phyloP scores from a whole-genome alignment of 768 basidiomycete species.

The Phanerochaete carnosa region DNA sequence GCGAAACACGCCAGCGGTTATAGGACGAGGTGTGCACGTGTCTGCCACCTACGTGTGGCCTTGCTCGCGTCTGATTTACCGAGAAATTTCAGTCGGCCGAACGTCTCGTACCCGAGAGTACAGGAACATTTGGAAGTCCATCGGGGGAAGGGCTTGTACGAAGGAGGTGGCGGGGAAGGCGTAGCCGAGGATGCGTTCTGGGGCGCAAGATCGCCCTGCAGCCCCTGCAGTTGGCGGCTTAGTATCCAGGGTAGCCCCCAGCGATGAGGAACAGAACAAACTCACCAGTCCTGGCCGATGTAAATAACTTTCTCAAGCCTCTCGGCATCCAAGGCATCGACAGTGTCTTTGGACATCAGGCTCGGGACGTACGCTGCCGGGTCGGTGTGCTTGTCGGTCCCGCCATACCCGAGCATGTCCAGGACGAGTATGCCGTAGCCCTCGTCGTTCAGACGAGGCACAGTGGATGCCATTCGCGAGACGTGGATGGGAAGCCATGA shows the following conservation, averaged over 20 bases:
- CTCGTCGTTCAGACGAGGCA: constrained; percentile 33
- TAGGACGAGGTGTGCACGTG: not conserved
- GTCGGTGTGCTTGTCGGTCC: constrained; percentile 38
- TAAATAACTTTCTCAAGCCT: constrained; percentile 25
- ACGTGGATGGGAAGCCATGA: constrained; percentile 43
- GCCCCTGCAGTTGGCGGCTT: constrained; percentile 31
- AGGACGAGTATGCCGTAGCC: constrained; percentile 44
- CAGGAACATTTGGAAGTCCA: constrained; percentile 25
- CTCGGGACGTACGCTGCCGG: constrained; percentile 22
- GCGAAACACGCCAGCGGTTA: not conserved
- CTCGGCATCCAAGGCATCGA: constrained; percentile 30
- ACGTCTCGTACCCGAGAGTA: constrained; percentile 33
- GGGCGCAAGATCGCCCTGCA: constrained; percentile 30
- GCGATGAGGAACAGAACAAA: not conserved
- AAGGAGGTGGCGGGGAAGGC: constrained; percentile 35
- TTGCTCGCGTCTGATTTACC: constrained; percentile 25
- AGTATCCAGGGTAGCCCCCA: not conserved
- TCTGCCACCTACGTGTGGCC: constrained; percentile 27
- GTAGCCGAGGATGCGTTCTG: constrained; percentile 37
- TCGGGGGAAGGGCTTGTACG: constrained; percentile 22
- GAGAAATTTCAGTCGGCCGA: constrained; percentile 42
- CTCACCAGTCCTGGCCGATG: constrained; percentile 32
- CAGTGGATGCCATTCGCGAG: constrained; percentile 40
- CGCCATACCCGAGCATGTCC: constrained; percentile 46
- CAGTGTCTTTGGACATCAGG: constrained; percentile 26